phyloP scores from a whole-genome alignment of 1,139 yeast species.

The Hyphopichia khmerensis region DNA sequence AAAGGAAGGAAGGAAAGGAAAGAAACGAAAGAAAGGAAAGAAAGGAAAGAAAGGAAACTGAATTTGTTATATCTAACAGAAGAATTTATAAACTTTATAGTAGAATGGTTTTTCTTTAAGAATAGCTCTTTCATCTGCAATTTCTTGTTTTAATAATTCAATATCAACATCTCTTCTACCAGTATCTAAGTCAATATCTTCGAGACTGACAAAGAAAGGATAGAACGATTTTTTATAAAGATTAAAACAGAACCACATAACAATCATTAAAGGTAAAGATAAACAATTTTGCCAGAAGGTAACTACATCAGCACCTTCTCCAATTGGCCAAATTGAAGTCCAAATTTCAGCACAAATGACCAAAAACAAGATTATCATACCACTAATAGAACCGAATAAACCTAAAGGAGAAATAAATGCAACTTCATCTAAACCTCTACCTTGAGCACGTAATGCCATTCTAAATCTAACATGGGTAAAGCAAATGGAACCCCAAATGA shows the following conservation, averaged over 20 bases:
- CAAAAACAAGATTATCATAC: slow-evolving; percentile 37
- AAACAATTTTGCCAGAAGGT: slow-evolving; percentile 49
- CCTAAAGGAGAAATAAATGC: slow-evolving; percentile 51
- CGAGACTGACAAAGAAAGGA: slow-evolving; percentile 27
- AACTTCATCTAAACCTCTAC: slow-evolving; percentile 44
- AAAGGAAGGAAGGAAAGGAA: too few relatives aligned
- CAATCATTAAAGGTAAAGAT: slow-evolving; percentile 47
- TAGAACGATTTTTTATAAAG: slow-evolving; percentile 27
- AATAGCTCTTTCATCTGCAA: slow-evolving; percentile 39
- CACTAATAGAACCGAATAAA: slow-evolving; percentile 45
- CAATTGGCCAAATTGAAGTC: slow-evolving; percentile 47
- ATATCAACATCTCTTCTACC: slow-evolving; percentile 50
- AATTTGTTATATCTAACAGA: slow-evolving; percentile 25
- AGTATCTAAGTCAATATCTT: slow-evolving; percentile 49
- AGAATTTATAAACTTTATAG: slow-evolving; percentile 34
- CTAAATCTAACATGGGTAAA: slow-evolving; percentile 41
- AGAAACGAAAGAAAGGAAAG: not conserved
- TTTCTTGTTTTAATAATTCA: slow-evolving; percentile 44
- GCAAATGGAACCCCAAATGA: slow-evolving; percentile 48
- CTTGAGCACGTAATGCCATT: slow-evolving; percentile 32
- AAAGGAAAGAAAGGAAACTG: not conserved
- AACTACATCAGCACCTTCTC: slow-evolving; percentile 24
- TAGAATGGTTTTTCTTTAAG: slow-evolving; percentile 27
- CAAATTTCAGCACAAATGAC: slow-evolving; percentile 49
- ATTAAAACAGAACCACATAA: slow-evolving; percentile 31